Evolutionary conservation across 306 rosid genomes (phyloP).

Genomic region (Malus asiatica): DNA sequence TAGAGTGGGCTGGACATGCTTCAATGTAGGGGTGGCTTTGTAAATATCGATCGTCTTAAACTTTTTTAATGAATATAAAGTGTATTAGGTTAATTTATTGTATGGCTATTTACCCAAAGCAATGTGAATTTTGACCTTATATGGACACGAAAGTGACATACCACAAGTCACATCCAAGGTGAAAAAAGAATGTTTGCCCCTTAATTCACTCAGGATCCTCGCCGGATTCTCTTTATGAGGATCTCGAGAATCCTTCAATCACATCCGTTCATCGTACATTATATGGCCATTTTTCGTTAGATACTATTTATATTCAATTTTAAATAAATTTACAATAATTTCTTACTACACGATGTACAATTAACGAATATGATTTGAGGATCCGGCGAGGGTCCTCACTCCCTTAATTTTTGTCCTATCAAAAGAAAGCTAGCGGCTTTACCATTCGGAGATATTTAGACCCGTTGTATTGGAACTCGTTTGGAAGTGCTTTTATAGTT

Average conservation of each 20-base stretch:
- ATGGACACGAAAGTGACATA: neutral
- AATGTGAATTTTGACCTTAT: neutral
- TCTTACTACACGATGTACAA: too few species aligned
- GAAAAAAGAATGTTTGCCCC: neutral
- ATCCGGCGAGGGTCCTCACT: too few species aligned
- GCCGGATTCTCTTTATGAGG: too few species aligned
- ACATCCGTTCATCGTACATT: fast-evolving
- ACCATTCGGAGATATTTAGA: neutral
- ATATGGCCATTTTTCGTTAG: fast-evolving
- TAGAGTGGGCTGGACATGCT: neutral
- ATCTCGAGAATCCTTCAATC: fast-evolving
- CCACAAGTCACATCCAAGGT: slow-evolving; percentile 1
- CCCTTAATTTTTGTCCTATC: neutral
- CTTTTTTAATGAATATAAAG: neutral
- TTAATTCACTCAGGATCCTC: neutral
- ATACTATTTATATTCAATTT: too few species aligned
- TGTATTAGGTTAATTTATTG: neutral
- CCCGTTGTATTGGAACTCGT: neutral
- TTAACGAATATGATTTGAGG: too few species aligned
- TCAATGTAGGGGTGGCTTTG: slow-evolving; percentile 25
- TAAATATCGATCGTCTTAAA: slow-evolving; percentile 16
- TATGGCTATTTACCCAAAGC: slow-evolving; percentile 13
- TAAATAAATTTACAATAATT: too few species aligned
- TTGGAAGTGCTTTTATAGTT: too few species aligned
- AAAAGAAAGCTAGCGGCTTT: neutral